A percentile compares a stretch with the other conserved stretches of the same genome.
These are phyloP conservation scores for Chytridium lagenaria DNA, from an alignment of 371 early-diverging fungal genomes.

Conservation along the genomic window DNA sequence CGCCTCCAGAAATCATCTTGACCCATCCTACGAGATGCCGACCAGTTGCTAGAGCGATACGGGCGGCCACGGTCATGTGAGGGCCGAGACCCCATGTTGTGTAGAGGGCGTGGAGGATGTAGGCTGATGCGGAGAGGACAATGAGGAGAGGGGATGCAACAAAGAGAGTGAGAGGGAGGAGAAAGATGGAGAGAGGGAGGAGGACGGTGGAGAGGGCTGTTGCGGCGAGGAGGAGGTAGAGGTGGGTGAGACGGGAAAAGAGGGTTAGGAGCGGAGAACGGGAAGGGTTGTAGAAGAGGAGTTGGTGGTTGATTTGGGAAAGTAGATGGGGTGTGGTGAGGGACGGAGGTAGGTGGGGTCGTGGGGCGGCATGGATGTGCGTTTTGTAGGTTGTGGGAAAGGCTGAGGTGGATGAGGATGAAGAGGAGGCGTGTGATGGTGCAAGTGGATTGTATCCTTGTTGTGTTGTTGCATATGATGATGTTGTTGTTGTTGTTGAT, in stretches of 20 bases:
- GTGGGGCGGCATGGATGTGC: background rate
- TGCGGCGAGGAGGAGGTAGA: constrained; percentile 21
- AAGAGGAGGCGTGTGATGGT: background rate
- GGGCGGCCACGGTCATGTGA: constrained; percentile 12
- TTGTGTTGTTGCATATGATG: background rate
- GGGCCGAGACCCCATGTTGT: constrained; percentile 31
- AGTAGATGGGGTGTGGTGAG: background rate
- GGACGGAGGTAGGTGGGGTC: background rate
- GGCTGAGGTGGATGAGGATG: background rate
- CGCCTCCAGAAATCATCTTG: background rate
- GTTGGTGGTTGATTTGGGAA: background rate
- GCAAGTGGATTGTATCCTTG: background rate
- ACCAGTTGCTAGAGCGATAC: constrained; percentile 23
- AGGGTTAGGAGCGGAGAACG: background rate
- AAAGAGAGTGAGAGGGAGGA: constrained; percentile 20
- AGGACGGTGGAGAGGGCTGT: constrained; percentile 27
- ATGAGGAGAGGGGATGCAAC: constrained; percentile 24
- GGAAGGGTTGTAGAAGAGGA: background rate
- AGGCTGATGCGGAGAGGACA: constrained; percentile 9
- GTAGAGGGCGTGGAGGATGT: constrained; percentile 24
- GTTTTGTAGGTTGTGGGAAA: too few relatives aligned
- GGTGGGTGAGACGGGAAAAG: constrained; percentile 14
- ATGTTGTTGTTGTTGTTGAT: too few relatives aligned
- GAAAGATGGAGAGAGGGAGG: constrained; percentile 21
- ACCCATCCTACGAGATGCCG: background rate